phyloP scores from a whole-genome alignment of 2,329 filamentous ascomycete species.

The Calonectria hawksworthii region DNA sequence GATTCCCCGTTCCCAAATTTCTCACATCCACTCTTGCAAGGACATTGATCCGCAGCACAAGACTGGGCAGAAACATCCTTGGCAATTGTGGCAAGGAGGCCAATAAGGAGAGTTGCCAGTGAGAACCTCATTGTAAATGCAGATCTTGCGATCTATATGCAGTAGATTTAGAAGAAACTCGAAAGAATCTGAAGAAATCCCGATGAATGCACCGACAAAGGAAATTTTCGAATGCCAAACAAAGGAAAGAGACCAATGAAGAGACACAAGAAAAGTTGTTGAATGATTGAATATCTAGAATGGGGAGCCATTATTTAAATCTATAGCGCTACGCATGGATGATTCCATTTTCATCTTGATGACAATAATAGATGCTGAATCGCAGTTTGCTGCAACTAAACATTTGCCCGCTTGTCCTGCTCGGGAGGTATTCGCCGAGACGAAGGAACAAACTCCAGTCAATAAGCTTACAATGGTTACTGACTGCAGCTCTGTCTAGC shows the following conservation, averaged over 20 bases:
- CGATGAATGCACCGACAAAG: neutral
- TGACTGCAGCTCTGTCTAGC: neutral
- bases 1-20: neutral
- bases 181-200: neutral
- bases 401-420: neutral
- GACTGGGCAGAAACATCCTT: neutral
- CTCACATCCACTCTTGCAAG: neutral
- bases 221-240: neutral
- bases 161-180: neutral
- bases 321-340: too few species aligned
- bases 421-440: neutral
- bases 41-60: neutral
- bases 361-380: neutral
- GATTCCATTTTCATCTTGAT: neutral
- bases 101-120: neutral
- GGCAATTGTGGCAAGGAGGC: neutral
- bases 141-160: neutral
- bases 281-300: neutral
- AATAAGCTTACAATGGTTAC: neutral
- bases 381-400: neutral
- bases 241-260: neutral
- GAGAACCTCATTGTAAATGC: neutral
- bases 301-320: neutral
- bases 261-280: neutral
- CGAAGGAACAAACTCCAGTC: neutral